phyloP scores from a whole-genome alignment of 2,329 filamentous ascomycete species.

The Sporothrix pseudoabietina region DNA sequence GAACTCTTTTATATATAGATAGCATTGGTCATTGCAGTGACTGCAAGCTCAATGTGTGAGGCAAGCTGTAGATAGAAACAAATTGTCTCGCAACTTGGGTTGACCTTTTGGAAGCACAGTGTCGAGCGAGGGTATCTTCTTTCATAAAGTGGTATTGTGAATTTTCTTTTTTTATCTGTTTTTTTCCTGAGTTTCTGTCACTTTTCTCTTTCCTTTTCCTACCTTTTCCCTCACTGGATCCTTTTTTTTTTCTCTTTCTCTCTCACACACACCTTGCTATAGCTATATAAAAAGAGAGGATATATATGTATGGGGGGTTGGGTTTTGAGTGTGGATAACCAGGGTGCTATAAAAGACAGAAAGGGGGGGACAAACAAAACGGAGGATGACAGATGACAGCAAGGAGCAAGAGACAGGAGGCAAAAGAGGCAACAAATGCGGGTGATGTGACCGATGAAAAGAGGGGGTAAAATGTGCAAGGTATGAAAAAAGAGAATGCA shows the following conservation, averaged over 20 bases:
- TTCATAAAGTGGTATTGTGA: background rate
- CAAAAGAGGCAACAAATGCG: background rate
- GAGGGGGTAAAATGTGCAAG: background rate
- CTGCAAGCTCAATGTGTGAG: too few relatives aligned
- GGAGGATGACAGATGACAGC: background rate
- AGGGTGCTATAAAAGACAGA: background rate
- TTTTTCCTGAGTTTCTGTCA: conserved; percentile 3
- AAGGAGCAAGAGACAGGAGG: background rate
- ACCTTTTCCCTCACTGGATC: background rate
- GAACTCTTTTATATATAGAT: too few relatives aligned
- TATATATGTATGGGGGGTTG: conserved; percentile 10
- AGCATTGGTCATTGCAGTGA: too few relatives aligned
- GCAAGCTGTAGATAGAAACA: background rate
- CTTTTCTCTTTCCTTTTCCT: conserved; percentile 20
- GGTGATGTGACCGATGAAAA: background rate
- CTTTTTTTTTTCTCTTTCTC: background rate
- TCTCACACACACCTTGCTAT: background rate
- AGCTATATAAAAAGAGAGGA: conserved; percentile 11
- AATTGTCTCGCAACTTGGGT: too few relatives aligned
- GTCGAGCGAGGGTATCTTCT: background rate
- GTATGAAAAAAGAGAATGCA: background rate
- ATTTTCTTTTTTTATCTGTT: conserved; percentile 6
- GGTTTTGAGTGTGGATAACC: background rate
- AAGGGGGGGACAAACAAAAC: background rate
- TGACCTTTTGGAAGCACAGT: background rate